Evolutionary conservation across 1,139 yeast species (phyloP).

Genomic region (Petasospora rhodanensis): DNA sequence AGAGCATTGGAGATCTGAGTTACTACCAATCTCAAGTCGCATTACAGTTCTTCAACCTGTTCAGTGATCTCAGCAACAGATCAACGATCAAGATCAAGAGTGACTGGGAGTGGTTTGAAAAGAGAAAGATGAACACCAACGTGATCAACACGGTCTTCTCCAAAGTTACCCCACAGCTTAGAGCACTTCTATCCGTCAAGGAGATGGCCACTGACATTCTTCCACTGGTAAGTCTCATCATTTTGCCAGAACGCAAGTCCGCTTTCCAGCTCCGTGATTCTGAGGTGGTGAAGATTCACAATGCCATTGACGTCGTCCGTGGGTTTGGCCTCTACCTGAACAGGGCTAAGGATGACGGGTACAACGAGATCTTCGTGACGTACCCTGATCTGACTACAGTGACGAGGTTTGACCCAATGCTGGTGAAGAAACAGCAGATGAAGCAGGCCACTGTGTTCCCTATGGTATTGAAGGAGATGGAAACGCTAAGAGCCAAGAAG

Average conservation of each 20-base stretch:
- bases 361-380: slow-evolving; percentile 26
- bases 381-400: slow-evolving; percentile 27
- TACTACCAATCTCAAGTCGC: slow-evolving; percentile 56
- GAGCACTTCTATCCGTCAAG: slow-evolving; percentile 10
- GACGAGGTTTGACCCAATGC: slow-evolving; percentile 20
- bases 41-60: slow-evolving; percentile 59
- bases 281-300: slow-evolving; percentile 25
- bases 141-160: slow-evolving; percentile 10
- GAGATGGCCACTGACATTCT: slow-evolving; percentile 32
- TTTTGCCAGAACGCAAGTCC: slow-evolving; percentile 39
- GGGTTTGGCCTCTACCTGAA: slow-evolving; percentile 30
- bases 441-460: slow-evolving; percentile 30
- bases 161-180: slow-evolving; percentile 17
- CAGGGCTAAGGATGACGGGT: slow-evolving; percentile 24
- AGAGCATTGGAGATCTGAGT: slow-evolving; percentile 44
- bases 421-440: slow-evolving; percentile 18
- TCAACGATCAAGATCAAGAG: slow-evolving; percentile 32
- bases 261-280: slow-evolving; percentile 22
- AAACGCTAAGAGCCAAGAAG: slow-evolving; percentile 32
- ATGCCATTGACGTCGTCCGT: slow-evolving; percentile 27
- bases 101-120: slow-evolving; percentile 38
- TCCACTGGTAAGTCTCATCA: slow-evolving; percentile 43
- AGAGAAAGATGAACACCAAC: slow-evolving; percentile 12
- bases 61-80: slow-evolving; percentile 53
- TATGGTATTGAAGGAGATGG: slow-evolving; percentile 37